Evolutionary conservation across 306 rosid genomes (phyloP).

Genomic region (Elaeagnus macrophylla): DNA sequence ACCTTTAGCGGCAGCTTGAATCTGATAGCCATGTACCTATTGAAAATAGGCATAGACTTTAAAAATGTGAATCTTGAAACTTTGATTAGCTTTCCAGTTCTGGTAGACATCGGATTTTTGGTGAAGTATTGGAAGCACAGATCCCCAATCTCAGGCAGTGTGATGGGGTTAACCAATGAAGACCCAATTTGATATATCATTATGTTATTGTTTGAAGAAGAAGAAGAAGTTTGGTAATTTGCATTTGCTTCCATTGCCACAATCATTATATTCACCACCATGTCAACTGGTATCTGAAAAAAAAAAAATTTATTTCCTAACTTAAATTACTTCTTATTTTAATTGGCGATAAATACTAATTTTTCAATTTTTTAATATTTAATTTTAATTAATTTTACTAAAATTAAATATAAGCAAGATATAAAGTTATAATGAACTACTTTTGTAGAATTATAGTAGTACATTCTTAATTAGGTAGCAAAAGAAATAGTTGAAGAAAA

Average conservation of each 20-base stretch:
- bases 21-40: conserved; percentile 17
- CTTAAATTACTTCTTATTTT: too few species aligned
- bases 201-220: neutral
- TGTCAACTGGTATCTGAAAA: conserved; percentile 39
- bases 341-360: too few species aligned
- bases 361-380: too few species aligned
- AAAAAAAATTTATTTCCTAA: neutral
- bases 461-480: too few species aligned
- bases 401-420: too few species aligned
- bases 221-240: conserved; percentile 6
- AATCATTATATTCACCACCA: conserved; percentile 33
- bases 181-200: conserved; percentile 33
- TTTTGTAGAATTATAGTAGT: too few species aligned
- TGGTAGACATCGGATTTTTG: conserved; percentile 4
- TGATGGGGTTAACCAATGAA: conserved; percentile 32
- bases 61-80: neutral
- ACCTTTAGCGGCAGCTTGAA: conserved; percentile 29
- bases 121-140: conserved; percentile 10
- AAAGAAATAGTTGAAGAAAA: too few species aligned
- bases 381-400: too few species aligned
- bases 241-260: conserved; percentile 22
- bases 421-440: too few species aligned
- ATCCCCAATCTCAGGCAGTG: neutral
- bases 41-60: conserved; percentile 16
- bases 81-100: conserved; percentile 24